Evolutionary conservation across 2,329 filamentous ascomycete species (phyloP).

Genomic region (Pseudopithomyces chartarum): DNA sequence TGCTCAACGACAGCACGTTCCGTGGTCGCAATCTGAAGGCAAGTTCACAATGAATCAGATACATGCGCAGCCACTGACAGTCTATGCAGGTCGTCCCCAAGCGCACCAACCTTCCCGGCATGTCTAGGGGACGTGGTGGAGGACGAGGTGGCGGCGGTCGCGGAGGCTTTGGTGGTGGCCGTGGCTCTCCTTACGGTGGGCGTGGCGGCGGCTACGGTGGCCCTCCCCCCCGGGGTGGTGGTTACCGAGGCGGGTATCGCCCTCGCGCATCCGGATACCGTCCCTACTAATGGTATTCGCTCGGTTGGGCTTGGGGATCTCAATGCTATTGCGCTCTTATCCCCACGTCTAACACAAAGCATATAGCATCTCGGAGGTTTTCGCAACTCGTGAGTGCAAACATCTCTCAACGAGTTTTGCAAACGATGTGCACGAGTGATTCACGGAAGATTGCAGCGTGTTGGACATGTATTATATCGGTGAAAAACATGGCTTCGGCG

Average conservation of each 20-base stretch:
- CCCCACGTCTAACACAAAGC: background rate
- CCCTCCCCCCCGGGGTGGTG: conserved; percentile 47
- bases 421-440: background rate
- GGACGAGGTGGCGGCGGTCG: conserved; percentile 42
- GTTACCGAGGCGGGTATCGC: conserved; percentile 48
- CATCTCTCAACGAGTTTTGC: background rate
- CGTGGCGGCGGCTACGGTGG: conserved; percentile 54
- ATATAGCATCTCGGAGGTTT: too few species aligned
- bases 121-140: conserved; percentile 71
- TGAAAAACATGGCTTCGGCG: too few species aligned
- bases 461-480: background rate
- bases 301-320: background rate
- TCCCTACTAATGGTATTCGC: conserved; percentile 31
- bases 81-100: conserved; percentile 75
- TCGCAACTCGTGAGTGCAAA: too few species aligned
- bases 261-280: conserved; percentile 37
- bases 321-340: too few species aligned
- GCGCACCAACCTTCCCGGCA: conserved; percentile 93
- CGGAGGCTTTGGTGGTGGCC: conserved; percentile 52
- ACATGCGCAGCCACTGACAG: conserved; percentile 17
- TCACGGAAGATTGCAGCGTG: too few species aligned
- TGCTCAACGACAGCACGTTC: conserved; percentile 95
- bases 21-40: conserved; percentile 96
- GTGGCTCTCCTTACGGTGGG: conserved; percentile 54
- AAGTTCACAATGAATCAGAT: conserved; percentile 7